A percentile compares a stretch with the other conserved stretches of the same genome.
phyloP scores from a whole-genome alignment of 2,329 filamentous ascomycete genomes.

The Emmonsiellopsis sp. region DNA sequence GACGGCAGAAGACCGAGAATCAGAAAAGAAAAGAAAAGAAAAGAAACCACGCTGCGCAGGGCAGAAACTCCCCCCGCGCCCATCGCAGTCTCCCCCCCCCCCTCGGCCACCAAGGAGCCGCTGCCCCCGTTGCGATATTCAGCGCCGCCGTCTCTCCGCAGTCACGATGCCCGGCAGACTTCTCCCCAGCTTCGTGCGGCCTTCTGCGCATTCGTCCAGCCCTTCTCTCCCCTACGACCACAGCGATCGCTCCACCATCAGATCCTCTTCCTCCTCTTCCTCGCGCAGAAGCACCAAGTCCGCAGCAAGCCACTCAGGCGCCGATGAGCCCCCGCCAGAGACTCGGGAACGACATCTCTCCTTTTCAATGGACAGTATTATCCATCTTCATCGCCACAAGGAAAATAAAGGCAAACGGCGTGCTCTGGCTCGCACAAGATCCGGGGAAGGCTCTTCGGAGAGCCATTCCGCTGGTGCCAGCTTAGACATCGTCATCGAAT shows the following conservation, averaged over 20 bases:
- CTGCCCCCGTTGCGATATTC: background rate
- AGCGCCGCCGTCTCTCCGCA: background rate
- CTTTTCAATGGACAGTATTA: conserved; percentile 34
- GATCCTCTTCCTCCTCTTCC: conserved; percentile 24
- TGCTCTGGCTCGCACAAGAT: conserved; percentile 25
- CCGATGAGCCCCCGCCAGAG: background rate
- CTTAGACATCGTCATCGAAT: conserved; percentile 63
- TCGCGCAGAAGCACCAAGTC: background rate
- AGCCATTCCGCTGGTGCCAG: conserved; percentile 28
- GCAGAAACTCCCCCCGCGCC: too few species aligned
- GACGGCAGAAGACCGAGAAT: too few species aligned
- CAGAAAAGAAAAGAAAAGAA: too few species aligned
- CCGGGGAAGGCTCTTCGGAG: conserved; percentile 24
- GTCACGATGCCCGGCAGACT: conserved; percentile 30
- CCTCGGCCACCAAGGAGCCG: background rate
- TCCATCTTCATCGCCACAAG: conserved; percentile 31
- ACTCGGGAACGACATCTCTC: conserved; percentile 29
- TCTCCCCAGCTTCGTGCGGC: conserved; percentile 30
- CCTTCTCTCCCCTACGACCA: conserved; percentile 18
- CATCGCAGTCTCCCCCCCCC: too few species aligned
- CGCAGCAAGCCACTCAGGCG: background rate
- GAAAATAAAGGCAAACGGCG: conserved; percentile 33
- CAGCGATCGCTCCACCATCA: conserved; percentile 8
- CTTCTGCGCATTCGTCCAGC: conserved; percentile 20
- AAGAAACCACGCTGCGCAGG: too few species aligned